Percentiles rank a stretch among this genome's conserved stretches.
These are phyloP conservation scores for Thermothelomyces thermophilus DNA, from an alignment of 2,329 filamentous ascomycete species.

Conservation along the genomic window DNA sequence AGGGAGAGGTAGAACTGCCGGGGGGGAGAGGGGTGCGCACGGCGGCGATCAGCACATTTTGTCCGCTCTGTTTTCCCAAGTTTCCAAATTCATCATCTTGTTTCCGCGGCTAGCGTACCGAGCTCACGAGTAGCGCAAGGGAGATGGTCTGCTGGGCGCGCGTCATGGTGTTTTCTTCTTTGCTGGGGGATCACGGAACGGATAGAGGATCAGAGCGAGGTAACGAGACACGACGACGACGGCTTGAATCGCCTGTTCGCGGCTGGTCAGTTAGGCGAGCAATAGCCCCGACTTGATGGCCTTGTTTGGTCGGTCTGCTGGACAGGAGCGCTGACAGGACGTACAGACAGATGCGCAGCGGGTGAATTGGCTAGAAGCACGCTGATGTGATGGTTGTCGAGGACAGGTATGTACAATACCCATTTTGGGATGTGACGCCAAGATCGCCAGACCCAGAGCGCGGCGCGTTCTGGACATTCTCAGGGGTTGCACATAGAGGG, in stretches of 20 bases:
- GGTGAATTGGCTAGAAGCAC: neutral
- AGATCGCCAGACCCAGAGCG: neutral
- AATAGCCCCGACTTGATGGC: neutral
- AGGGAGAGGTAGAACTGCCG: conserved; percentile 78
- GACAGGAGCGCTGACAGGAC: neutral
- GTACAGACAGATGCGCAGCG: neutral
- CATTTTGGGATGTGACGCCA: neutral
- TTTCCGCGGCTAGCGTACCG: conserved; percentile 51
- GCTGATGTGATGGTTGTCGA: neutral
- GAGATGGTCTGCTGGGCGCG: conserved; percentile 91
- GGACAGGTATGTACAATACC: conserved; percentile 14
- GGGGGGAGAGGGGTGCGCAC: conserved; percentile 4
- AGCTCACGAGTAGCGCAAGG: conserved; percentile 77
- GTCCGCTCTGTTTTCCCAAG: too few species aligned
- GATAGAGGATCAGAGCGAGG: too few species aligned
- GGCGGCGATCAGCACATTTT: too few species aligned
- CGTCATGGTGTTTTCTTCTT: conserved; percentile 74
- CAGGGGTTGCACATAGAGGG: conserved; percentile 6
- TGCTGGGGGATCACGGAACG: neutral
- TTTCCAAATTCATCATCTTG: neutral
- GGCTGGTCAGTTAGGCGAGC: neutral
- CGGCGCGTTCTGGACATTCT: conserved; percentile 4
- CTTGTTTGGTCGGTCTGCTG: neutral
- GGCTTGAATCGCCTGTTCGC: neutral
- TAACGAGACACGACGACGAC: neutral